phyloP scores from a whole-genome alignment of 2,329 filamentous ascomycete species.

The Pseudogymnoascus sp. region DNA sequence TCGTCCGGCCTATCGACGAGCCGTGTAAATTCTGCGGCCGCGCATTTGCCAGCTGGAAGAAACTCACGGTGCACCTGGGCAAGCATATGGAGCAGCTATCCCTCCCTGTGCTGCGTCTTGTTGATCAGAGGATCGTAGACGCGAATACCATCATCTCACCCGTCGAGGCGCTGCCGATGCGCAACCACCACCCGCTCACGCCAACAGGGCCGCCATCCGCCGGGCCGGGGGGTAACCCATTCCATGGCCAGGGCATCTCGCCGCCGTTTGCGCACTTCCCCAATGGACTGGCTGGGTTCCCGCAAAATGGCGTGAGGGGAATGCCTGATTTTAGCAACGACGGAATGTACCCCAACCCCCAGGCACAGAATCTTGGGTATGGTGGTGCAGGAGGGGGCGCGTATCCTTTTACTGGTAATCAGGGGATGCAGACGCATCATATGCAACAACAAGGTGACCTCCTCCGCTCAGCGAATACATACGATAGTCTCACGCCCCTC shows the following conservation, averaged over 20 bases:
- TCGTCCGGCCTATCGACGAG: conserved; percentile 59
- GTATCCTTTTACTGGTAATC: background rate
- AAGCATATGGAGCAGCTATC: conserved; percentile 93
- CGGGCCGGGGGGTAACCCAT: background rate
- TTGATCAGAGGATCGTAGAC: conserved; percentile 43
- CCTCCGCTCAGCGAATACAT: background rate
- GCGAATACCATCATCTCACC: conserved; percentile 61
- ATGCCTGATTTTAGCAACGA: background rate
- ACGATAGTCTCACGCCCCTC: background rate
- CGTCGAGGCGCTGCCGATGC: conserved; percentile 45
- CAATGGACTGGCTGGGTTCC: background rate
- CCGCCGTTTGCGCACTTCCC: background rate
- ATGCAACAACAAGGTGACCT: background rate
- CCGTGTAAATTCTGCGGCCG: conserved; percentile 83
- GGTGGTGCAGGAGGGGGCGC: background rate
- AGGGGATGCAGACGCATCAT: background rate
- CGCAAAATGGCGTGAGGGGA: background rate
- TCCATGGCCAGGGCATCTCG: background rate
- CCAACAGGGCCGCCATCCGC: background rate
- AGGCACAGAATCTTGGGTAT: background rate
- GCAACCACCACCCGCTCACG: conserved; percentile 25
- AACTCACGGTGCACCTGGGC: conserved; percentile 83
- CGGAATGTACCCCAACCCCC: background rate
- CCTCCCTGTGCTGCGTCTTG: conserved; percentile 64
- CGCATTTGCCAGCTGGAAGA: conserved; percentile 78